Base-by-base conservation (phyloP, 1,139 yeast genomes). In the Kodamaea anthophila region DNA sequence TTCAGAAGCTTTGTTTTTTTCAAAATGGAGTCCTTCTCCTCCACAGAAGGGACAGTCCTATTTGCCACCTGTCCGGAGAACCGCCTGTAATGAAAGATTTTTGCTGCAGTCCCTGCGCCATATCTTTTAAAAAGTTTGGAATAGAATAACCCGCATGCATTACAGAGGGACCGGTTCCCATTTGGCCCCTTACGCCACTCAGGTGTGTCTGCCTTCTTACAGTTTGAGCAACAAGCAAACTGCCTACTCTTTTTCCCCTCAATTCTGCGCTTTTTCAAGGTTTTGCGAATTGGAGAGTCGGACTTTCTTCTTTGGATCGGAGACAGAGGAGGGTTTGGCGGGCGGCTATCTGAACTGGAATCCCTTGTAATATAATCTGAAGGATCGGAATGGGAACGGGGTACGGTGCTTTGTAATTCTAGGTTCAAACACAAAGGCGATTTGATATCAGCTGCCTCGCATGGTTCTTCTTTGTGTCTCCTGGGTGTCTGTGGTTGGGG, bases 181-280 rank as follows among this genome's bases (percentile, higher is more conserved):
- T 46, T 43, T 11, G 58, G 58, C 2, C 58, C 58, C 4, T 47
- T 40, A 13, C 58, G 35, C 58, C 58, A 53, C 31, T 53, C 58
- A 4, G 58, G 58, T 2, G 58, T 51, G 20, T 47, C 49, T 2
- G 33, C 34, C 7, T 48, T 39, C 6, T 42, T 42, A 23, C 57
- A 52, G 10, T 52, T 46, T 23, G 45, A 44, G 28, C 55, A 49
- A 16, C 42, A 25, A 15, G 15, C 6, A 13, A 15, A 18, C n/a
- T n/a, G 24, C 4, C 32, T 20, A 9, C 13, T 24, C 10, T 21
- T 24, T 18, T 21, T 25, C n/a, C 18, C 9, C 18, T 16, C 18
- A 16, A 16, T 16, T 6, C 18, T 16, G 9, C 6, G 18, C 6
- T 16, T 16, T 16, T 16, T n/a, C n/a, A n/a, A n/a, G n/a, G n/a